Base-by-base conservation (phyloP, 164 flowering plant species). In the Vitis labrusca region DNA sequence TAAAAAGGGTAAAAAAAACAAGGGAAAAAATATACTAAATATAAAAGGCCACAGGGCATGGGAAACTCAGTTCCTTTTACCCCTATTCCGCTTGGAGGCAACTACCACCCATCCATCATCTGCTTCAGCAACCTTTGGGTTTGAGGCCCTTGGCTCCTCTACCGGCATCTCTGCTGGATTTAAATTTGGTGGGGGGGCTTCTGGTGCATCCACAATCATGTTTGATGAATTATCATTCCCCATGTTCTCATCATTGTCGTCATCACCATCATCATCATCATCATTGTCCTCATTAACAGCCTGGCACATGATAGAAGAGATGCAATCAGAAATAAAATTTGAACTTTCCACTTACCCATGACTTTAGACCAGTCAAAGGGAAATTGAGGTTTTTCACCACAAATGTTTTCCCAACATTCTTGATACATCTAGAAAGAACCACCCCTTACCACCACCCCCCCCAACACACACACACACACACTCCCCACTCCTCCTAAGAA, bases 21-120 rank as follows among this genome's bases (percentile, higher is more conserved):
- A 15, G 10, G 7, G 6, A 13, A 53, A 53, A 53, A 53, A n/a
- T 53, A 53, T 13, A 53, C n/a, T 13, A 13, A 14, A n/a, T 14
- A 53, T 53, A 13, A 53, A 2, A n/a, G 56, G 16, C 6, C 56
- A 12, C n/a, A 15, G 15, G n/a, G n/a, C 8, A 14, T 53, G 30
- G 55, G 23, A 30, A 61, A 19, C 66, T 65, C 73, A 65, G 64
- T 76, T 54, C 50, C 75, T 78, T 55, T 47, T 73, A 47, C 80
- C 82, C 69, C 56, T 59, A 60, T 61, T 76, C 10, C 71, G 57
- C 60, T 59, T 79, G 7, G 78, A 60, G 53, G 78, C 52, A 63
- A 77, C 81, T 16, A 63, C 70, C 0, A 53, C 57, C 83, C 85
- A 82, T 51, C 85, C 85, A 59, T 79, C 82, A 12, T 70, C 80